These are phyloP conservation scores for Macrotyloma uniflorum DNA, from an alignment of 306 rosid genomes.

Conservation along the genomic window DNA sequence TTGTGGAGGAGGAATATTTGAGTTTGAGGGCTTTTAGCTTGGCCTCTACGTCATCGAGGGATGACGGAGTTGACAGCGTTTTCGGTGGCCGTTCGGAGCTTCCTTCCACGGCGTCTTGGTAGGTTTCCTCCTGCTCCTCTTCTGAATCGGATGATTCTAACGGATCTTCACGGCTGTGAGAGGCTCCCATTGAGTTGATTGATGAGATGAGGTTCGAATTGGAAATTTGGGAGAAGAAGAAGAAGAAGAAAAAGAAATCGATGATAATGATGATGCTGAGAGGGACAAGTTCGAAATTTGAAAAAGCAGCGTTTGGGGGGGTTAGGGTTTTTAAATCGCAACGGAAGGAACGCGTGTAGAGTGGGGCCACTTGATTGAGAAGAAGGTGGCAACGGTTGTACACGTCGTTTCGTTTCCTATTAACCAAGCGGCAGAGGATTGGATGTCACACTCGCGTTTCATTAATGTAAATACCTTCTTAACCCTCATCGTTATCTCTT, in stretches of 20 bases:
- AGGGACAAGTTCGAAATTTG: constrained; percentile 69
- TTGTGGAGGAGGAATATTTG: constrained; percentile 57
- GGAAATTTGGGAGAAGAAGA: background rate
- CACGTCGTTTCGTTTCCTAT: no score
- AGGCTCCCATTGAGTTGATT: constrained; percentile 60
- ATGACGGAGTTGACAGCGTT: constrained; percentile 53
- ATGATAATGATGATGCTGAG: background rate
- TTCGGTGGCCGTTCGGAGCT: constrained; percentile 53
- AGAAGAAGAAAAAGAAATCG: no score
- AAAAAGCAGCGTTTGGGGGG: constrained; percentile 36
- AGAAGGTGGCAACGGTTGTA: background rate
- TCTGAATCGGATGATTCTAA: constrained; percentile 65
- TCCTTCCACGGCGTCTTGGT: constrained; percentile 62
- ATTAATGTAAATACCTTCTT: no score
- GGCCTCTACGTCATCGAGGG: constrained; percentile 79
- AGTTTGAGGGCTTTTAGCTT: constrained; percentile 83
- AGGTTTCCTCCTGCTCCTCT: constrained; percentile 38
- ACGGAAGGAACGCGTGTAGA: background rate
- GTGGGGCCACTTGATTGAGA: background rate
- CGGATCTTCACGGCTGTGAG: constrained; percentile 66
- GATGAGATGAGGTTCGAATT: background rate
- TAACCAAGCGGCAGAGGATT: no score
- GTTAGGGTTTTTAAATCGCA: constrained; percentile 32
- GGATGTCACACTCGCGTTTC: no score
- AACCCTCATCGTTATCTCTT: no score